Evolutionary conservation across 2,329 filamentous ascomycete species (phyloP).

Genomic region (Pestalotiopsis sp.): DNA sequence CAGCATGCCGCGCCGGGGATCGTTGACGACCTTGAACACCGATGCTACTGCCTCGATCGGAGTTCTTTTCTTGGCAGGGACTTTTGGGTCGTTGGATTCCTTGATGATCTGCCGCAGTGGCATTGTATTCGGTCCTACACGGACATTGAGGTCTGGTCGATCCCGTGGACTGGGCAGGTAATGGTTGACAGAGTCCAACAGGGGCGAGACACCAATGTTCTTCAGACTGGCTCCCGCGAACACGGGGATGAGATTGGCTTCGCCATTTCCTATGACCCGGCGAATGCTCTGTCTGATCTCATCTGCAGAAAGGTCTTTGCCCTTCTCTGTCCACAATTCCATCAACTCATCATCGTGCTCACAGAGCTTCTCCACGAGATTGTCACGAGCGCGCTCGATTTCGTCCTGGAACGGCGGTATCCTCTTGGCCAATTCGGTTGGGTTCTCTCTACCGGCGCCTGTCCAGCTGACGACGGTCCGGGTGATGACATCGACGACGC

Average conservation of each 20-base stretch:
- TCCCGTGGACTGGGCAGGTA: conserved; percentile 83
- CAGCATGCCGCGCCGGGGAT: conserved; percentile 80
- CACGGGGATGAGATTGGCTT: conserved; percentile 78
- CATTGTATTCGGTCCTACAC: conserved; percentile 59
- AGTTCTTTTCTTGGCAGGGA: conserved; percentile 32
- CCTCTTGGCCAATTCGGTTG: conserved; percentile 48
- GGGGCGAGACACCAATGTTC: conserved; percentile 90
- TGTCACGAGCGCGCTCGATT: conserved; percentile 73
- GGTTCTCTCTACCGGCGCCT: conserved; percentile 37
- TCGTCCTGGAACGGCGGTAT: conserved; percentile 62
- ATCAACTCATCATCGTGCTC: conserved; percentile 88
- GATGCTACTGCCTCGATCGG: conserved; percentile 56
- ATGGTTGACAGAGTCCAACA: conserved; percentile 86
- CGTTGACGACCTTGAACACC: conserved; percentile 94
- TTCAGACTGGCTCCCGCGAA: conserved; percentile 92
- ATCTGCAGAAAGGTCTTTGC: conserved; percentile 70
- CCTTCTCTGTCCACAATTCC: conserved; percentile 77
- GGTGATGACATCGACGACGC: conserved; percentile 82
- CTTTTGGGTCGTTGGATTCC: conserved; percentile 27
- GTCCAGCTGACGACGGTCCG: conserved; percentile 74
- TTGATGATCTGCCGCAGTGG: conserved; percentile 41
- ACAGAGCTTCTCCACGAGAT: conserved; percentile 80
- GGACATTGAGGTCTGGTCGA: conserved; percentile 77
- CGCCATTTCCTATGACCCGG: conserved; percentile 66
- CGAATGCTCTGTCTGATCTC: conserved; percentile 76